Evolutionary conservation across 306 rosid species (phyloP), one percentile per base, ranked within the genome.

Genomic region (Rosa rugosa): DNA sequence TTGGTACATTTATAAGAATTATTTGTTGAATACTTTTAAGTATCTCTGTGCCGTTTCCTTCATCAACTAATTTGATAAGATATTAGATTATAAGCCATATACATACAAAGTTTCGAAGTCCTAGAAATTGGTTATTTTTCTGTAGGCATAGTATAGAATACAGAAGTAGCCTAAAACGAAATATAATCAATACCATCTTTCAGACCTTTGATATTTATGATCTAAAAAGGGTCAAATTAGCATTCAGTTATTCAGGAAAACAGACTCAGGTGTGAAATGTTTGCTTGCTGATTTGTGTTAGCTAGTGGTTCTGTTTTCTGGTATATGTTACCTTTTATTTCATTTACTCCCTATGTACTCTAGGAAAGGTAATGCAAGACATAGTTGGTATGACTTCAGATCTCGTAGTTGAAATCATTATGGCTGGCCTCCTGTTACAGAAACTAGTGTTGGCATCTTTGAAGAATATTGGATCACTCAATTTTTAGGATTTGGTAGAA

Each of bases 331-430:
- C n/a, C 4, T 14, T 31, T 13, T 65, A 6, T 14, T 65, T 65
- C 41, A 5, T 18, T 73, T 8, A 40, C 38, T 12, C 36, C 38
- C 17, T 12, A 8, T 54, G 14, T 56, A n/a, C 42, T 12, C 67
- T 40, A 12, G n/a, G 9, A 73, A 56, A 8, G 14, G 17, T 56
- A 16, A 38, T 53, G 77, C 50, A 73, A 22, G 67, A 40, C 20
- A 22, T 8, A 22, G 12, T 40, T 40, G 41, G 11, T 53, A 1
- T 36, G 11, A 12, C n/a, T 66, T 66, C 40, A 60, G 45, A 74
- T 74, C 69, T 74, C 22, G 12, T 51, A 50, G 65, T 73, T 20
- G 36, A 54, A 73, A 73, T 73, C 36, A 53, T 36, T 11, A n/a
- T 53, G 31, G 3, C 77, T 11, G 12, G 46, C n/a, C 38, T 54